A percentile compares a stretch with the other conserved stretches of the same genome.
Evolutionary conservation across 1,284 basidiomycete genomes (phyloP).

Genomic region (Cystobasidiaceae sp.): DNA sequence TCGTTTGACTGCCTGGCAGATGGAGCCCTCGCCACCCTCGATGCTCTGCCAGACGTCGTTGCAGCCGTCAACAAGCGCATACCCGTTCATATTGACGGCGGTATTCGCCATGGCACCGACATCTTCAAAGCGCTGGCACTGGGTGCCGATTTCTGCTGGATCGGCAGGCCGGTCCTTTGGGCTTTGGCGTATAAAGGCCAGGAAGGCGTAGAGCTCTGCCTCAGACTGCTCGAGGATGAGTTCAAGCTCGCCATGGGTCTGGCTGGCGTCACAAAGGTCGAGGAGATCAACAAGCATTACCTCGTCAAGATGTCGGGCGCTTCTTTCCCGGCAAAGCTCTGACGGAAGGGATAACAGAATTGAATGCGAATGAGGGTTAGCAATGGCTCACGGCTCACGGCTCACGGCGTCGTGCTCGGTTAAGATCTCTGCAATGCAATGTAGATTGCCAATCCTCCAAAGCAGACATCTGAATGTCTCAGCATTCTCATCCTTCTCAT

Average conservation of each 20-base stretch:
- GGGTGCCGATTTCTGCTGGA: conserved; percentile 32
- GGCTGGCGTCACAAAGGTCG: conserved; percentile 25
- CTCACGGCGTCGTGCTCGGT: no score
- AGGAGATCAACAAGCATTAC: conserved; percentile 30
- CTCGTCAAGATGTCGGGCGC: conserved; percentile 18
- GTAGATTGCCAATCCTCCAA: no score
- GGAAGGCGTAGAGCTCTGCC: conserved; percentile 29
- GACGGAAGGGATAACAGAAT: not conserved
- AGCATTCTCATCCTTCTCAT: no score
- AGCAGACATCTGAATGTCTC: no score
- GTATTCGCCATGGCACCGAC: conserved; percentile 74
- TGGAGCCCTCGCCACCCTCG: conserved; percentile 46
- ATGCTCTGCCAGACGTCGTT: conserved; percentile 46
- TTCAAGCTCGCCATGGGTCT: conserved; percentile 31
- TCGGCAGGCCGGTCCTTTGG: conserved; percentile 31
- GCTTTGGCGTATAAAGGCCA: conserved; percentile 32
- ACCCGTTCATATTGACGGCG: conserved; percentile 43
- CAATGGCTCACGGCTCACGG: no score
- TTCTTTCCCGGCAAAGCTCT: conserved; percentile 9
- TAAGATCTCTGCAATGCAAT: no score
- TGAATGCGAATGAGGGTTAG: no score
- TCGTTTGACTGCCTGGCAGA: no score
- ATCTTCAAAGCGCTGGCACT: conserved; percentile 80
- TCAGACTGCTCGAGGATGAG: conserved; percentile 28
- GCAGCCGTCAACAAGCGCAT: conserved; percentile 39